Conservation (phyloP, 2,329 filamentous ascomycete genomes). For the Plectosphaerella plurivora region DNA sequence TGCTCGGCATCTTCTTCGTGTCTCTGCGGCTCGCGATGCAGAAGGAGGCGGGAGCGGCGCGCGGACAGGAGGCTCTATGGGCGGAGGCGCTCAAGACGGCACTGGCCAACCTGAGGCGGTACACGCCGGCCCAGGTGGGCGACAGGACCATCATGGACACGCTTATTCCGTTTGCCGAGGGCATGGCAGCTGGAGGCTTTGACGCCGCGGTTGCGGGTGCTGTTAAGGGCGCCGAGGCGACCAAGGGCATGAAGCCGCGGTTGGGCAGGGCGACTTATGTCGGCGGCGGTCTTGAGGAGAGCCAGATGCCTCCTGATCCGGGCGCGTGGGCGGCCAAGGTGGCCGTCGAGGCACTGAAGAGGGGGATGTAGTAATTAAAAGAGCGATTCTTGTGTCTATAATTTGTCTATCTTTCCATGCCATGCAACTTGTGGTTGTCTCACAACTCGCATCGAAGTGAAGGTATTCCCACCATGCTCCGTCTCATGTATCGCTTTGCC, state of each 20-base stretch:
- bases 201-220: conserved; percentile 55
- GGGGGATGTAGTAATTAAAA: conserved; percentile 10
- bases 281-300: conserved; percentile 43
- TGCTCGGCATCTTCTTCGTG: conserved; percentile 51
- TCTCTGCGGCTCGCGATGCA: conserved; percentile 38
- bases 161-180: conserved; percentile 48
- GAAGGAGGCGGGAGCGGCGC: conserved; percentile 24
- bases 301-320: conserved; percentile 59
- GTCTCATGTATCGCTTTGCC: too few relatives aligned
- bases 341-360: conserved; percentile 35
- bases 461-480: too few relatives aligned
- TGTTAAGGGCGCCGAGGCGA: conserved; percentile 55
- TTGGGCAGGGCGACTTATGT: conserved; percentile 67
- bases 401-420: too few relatives aligned
- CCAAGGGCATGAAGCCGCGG: conserved; percentile 60
- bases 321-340: conserved; percentile 67
- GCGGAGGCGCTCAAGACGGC: conserved; percentile 35
- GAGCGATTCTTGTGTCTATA: too few relatives aligned
- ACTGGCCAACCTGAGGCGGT: conserved; percentile 41
- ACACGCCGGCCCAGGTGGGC: conserved; percentile 51
- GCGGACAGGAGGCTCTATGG: conserved; percentile 36
- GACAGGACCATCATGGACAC: conserved; percentile 56
- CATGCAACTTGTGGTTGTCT: too few relatives aligned
- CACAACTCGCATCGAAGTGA: too few relatives aligned
- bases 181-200: conserved; percentile 43